Conservation (phyloP, 345 rosid species). For the Heritiera littoralis region DNA sequence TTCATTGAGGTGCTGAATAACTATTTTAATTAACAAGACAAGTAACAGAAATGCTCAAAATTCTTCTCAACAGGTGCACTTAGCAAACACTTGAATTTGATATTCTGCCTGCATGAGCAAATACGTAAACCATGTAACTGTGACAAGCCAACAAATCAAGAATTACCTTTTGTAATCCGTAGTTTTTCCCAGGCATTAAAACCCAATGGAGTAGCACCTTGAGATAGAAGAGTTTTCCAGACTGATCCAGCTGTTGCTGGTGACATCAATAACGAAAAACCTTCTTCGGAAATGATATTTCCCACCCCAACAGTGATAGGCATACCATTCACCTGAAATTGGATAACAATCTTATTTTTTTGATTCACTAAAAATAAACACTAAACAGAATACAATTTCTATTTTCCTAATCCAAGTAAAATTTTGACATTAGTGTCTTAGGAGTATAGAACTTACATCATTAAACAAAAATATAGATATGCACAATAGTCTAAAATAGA, state of each 20-base stretch:
- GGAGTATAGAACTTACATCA: background rate
- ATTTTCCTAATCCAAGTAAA: background rate
- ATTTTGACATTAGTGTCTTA: background rate
- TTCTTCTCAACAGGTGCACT: background rate
- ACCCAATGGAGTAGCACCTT: conserved; percentile 88
- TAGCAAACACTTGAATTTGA: background rate
- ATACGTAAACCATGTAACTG: background rate
- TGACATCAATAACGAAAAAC: conserved; percentile 73
- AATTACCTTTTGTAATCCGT: too few relatives aligned
- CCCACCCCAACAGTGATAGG: conserved; percentile 86
- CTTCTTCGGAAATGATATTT: conserved; percentile 63
- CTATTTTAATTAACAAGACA: background rate
- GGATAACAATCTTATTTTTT: background rate
- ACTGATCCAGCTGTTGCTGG: conserved; percentile 70
- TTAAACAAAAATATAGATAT: background rate
- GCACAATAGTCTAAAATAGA: background rate
- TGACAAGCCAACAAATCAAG: too few relatives aligned
- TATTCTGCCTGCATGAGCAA: background rate
- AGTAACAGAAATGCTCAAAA: background rate
- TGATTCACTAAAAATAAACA: conserved; percentile 5
- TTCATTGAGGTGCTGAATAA: background rate
- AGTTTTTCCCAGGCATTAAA: conserved; percentile 78
- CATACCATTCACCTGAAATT: conserved; percentile 69
- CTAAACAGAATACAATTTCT: background rate
- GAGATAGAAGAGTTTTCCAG: conserved; percentile 73